These are phyloP conservation scores for Alternaria postmessia DNA, from an alignment of 2,329 filamentous ascomycete genomes.

Conservation along the genomic window DNA sequence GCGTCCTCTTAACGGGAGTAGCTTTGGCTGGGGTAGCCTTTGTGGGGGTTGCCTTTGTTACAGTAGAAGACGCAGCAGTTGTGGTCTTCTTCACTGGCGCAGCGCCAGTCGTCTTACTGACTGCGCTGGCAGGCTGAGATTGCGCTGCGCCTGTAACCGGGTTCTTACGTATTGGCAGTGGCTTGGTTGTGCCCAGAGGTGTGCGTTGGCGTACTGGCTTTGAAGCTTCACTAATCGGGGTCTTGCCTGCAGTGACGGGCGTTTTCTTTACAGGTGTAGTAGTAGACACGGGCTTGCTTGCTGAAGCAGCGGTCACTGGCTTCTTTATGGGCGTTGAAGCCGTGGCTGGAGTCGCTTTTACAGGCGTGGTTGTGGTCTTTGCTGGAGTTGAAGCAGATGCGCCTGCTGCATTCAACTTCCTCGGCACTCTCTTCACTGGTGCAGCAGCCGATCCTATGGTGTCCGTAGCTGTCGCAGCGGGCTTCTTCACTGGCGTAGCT, in stretches of 20 bases:
- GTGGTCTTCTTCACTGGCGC: slow-evolving; percentile 24
- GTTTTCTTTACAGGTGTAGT: slow-evolving; percentile 27
- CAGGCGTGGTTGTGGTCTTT: slow-evolving; percentile 12
- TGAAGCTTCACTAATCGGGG: slow-evolving; percentile 21
- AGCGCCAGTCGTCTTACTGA: slow-evolving; percentile 24
- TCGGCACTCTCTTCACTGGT: slow-evolving; percentile 36
- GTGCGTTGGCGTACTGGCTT: slow-evolving; percentile 26
- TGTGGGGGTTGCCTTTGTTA: slow-evolving; percentile 17
- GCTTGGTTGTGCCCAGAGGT: slow-evolving; percentile 32
- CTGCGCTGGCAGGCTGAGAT: slow-evolving; percentile 14
- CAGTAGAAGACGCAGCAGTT: slow-evolving; percentile 12
- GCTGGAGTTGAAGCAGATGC: slow-evolving; percentile 12
- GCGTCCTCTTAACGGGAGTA: slow-evolving; percentile 36
- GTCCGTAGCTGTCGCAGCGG: slow-evolving; percentile 11
- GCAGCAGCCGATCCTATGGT: slow-evolving; percentile 24
- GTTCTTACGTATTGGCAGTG: slow-evolving; percentile 20
- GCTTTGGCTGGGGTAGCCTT: slow-evolving; percentile 26
- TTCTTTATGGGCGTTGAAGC: slow-evolving; percentile 17
- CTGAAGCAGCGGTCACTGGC: slow-evolving; percentile 14
- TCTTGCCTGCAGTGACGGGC: slow-evolving; percentile 29
- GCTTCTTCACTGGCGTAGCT: slow-evolving; percentile 26
- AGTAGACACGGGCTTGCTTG: slow-evolving; percentile 37
- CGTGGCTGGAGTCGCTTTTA: slow-evolving; percentile 15
- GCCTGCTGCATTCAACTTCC: slow-evolving; percentile 23
- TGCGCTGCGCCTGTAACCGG: slow-evolving; percentile 10